A percentile compares a stretch with the other conserved stretches of the same genome.
These are phyloP conservation scores for Pseudodiploospora longispora DNA, from an alignment of 2,329 filamentous ascomycete species.

Conservation along the genomic window DNA sequence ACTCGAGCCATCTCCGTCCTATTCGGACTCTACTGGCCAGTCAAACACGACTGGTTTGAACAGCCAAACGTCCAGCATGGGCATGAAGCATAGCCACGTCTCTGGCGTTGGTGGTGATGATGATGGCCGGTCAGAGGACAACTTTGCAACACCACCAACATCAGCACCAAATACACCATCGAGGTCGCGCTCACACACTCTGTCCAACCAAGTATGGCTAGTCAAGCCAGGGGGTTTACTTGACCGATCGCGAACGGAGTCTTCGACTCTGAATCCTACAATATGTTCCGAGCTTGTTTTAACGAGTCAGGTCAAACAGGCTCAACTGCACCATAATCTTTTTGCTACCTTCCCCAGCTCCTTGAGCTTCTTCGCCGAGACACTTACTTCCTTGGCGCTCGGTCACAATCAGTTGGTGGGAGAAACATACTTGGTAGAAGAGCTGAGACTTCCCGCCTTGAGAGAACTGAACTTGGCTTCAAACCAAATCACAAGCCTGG, in stretches of 20 bases:
- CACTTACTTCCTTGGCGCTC: constrained; percentile 63
- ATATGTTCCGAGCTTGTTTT: constrained; percentile 47
- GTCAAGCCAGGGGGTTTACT: constrained; percentile 55
- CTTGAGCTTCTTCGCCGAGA: constrained; percentile 62
- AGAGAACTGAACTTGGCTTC: constrained; percentile 68
- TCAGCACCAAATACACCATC: constrained; percentile 43
- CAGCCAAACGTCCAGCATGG: constrained; percentile 25
- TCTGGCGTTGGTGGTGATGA: constrained; percentile 26
- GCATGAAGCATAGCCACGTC: constrained; percentile 8
- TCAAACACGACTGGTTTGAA: constrained; percentile 14
- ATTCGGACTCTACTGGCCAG: constrained; percentile 23
- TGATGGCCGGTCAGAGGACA: constrained; percentile 42
- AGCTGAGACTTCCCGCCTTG: constrained; percentile 63
- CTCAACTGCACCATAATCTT: constrained; percentile 71
- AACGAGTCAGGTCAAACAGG: constrained; percentile 41
- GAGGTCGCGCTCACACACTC: constrained; percentile 40
- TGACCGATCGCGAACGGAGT: constrained; percentile 61
- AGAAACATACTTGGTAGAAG: constrained; percentile 56
- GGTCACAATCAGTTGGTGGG: constrained; percentile 65
- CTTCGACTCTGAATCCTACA: constrained; percentile 50
- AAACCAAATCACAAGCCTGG: constrained; percentile 65
- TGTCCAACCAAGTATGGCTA: constrained; percentile 43
- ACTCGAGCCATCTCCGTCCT: constrained; percentile 48
- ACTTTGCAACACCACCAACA: constrained; percentile 51
- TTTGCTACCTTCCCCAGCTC: constrained; percentile 63